Evolutionary conservation across 345 rosid species (phyloP).

Genomic region (Excoecaria cochinchinensis): DNA sequence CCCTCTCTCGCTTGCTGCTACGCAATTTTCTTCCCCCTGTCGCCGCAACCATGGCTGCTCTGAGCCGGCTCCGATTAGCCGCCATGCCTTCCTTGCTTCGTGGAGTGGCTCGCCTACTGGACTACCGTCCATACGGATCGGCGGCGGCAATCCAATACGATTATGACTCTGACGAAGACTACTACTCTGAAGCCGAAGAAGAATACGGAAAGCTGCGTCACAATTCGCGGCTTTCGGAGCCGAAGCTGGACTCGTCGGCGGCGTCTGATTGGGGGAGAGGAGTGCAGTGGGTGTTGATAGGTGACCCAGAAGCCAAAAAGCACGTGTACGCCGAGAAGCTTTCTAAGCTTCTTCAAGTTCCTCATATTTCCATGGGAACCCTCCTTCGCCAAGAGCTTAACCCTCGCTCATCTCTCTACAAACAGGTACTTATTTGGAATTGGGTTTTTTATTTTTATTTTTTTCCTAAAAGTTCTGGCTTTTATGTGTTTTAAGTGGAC

Average conservation of each 20-base stretch:
- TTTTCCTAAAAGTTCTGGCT: not conserved
- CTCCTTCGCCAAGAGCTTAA: slow-evolving; percentile 80
- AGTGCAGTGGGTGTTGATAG: slow-evolving; percentile 93
- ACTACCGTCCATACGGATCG: slow-evolving; percentile 53
- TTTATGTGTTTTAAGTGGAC: not conserved
- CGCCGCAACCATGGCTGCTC: slow-evolving; percentile 59
- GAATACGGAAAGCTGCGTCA: not conserved
- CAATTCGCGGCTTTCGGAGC: slow-evolving; percentile 17
- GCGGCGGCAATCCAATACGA: slow-evolving; percentile 62
- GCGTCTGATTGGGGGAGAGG: slow-evolving; percentile 60
- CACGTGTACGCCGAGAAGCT: slow-evolving; percentile 77
- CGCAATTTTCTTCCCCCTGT: slow-evolving; percentile 10
- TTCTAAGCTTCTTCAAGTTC: slow-evolving; percentile 77
- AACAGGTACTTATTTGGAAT: slow-evolving; percentile 41
- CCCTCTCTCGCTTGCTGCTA: slow-evolving; percentile 1
- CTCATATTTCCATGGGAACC: slow-evolving; percentile 90
- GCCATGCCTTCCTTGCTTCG: slow-evolving; percentile 23
- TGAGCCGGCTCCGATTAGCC: slow-evolving; percentile 42
- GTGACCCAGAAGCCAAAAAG: slow-evolving; percentile 68
- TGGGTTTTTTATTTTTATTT: not conserved
- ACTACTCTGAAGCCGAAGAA: slow-evolving; percentile 11
- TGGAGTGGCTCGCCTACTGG: slow-evolving; percentile 4
- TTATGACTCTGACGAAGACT: slow-evolving; percentile 21
- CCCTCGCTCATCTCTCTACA: slow-evolving; percentile 69
- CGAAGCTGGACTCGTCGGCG: slow-evolving; percentile 31